phyloP scores from a whole-genome alignment of 148 eudicot species.

The Euryodendron excelsum region DNA sequence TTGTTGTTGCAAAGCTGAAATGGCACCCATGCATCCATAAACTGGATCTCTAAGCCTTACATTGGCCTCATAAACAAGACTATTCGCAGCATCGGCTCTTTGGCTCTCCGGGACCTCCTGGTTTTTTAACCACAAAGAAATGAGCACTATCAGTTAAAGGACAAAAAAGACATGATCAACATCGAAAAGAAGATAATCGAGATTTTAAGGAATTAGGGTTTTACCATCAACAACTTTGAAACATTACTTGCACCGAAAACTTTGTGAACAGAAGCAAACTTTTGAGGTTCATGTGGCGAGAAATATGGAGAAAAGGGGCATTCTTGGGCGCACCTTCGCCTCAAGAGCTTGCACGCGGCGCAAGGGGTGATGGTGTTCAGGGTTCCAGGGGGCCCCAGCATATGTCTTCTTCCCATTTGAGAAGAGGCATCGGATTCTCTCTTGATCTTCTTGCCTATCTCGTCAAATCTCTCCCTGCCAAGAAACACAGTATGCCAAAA shows the following conservation, averaged over 20 bases:
- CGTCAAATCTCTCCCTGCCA: too few species aligned
- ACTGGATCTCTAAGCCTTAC: conserved; percentile 59
- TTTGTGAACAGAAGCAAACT: conserved; percentile 71
- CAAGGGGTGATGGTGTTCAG: conserved; percentile 64
- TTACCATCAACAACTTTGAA: conserved; percentile 72
- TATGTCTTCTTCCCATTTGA: conserved; percentile 41
- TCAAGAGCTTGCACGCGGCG: conserved; percentile 70
- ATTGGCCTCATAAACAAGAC: conserved; percentile 60
- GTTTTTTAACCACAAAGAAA: background rate
- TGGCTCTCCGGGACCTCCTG: conserved; percentile 57
- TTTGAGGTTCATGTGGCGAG: conserved; percentile 75
- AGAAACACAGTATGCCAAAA: background rate
- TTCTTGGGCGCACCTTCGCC: conserved; percentile 70
- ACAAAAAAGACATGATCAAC: background rate
- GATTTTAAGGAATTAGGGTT: conserved; percentile 12
- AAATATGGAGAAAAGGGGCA: conserved; percentile 81
- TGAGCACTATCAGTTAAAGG: too few species aligned
- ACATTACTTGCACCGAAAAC: conserved; percentile 82
- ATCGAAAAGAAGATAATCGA: too few species aligned
- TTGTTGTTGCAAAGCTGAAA: conserved; percentile 51
- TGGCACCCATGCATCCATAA: conserved; percentile 64
- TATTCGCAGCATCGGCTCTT: conserved; percentile 59
- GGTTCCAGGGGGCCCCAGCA: conserved; percentile 31
- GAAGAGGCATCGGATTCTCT: too few species aligned
- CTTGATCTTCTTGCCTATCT: too few species aligned